These are phyloP conservation scores for Camptophora hylomeconis DNA, from an alignment of 2,329 filamentous ascomycete species.

Conservation along the genomic window DNA sequence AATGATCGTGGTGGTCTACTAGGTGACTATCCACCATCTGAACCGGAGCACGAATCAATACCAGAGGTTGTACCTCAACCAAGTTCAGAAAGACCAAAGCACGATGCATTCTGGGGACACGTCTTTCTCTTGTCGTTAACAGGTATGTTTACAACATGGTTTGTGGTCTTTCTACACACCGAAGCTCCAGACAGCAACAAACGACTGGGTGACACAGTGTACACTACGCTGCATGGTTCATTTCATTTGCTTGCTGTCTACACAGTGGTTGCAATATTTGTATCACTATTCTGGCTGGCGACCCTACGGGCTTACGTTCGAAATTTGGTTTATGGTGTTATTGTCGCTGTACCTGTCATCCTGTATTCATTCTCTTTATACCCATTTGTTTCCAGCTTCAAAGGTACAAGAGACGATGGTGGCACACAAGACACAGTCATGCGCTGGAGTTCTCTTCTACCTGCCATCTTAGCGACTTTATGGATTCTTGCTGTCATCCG, in stretches of 20 bases:
- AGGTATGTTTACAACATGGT: constrained; percentile 73
- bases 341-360: constrained; percentile 74
- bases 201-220: constrained; percentile 83
- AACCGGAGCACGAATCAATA: constrained; percentile 37
- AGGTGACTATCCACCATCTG: constrained; percentile 33
- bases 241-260: constrained; percentile 84
- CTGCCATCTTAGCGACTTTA: constrained; percentile 56
- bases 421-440: constrained; percentile 78
- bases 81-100: constrained; percentile 57
- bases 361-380: constrained; percentile 85
- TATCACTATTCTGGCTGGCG: constrained; percentile 83
- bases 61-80: constrained; percentile 45
- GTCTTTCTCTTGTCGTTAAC: constrained; percentile 76
- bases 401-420: constrained; percentile 58
- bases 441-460: constrained; percentile 73
- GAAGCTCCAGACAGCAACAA: constrained; percentile 53
- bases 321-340: constrained; percentile 64
- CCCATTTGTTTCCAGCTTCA: constrained; percentile 78
- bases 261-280: constrained; percentile 75
- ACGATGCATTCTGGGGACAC: constrained; percentile 87
- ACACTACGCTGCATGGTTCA: constrained; percentile 73
- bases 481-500: constrained; percentile 78
- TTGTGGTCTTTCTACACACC: constrained; percentile 83
- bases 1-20: constrained; percentile 25
- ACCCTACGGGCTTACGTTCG: constrained; percentile 77